Conservation (phyloP, 2,329 filamentous ascomycete species). For the Cladophialophora carrionii region DNA sequence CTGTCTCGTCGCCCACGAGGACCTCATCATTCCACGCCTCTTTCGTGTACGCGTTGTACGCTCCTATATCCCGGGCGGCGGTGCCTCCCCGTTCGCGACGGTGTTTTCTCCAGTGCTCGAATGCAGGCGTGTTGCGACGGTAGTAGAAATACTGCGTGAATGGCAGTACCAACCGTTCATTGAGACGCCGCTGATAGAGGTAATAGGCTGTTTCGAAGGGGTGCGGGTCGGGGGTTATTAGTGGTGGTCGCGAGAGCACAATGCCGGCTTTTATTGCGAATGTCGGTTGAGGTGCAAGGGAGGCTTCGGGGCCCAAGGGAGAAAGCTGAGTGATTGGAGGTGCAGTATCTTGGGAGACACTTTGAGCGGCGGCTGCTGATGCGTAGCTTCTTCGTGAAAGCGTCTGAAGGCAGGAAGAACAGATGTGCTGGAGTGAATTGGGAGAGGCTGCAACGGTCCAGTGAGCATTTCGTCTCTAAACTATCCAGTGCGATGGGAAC, state of each 20-base stretch:
- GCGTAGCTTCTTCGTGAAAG: conserved; percentile 32
- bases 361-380: conserved; percentile 31
- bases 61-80: conserved; percentile 80
- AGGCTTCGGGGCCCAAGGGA: conserved; percentile 47
- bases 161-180: conserved; percentile 84
- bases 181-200: conserved; percentile 96
- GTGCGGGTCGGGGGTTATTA: conserved; percentile 80
- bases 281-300: conserved; percentile 44
- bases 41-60: conserved; percentile 74
- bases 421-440: conserved; percentile 32
- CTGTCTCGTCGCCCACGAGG: conserved; percentile 70
- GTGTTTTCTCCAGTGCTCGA: conserved; percentile 89
- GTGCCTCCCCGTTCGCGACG: conserved; percentile 72
- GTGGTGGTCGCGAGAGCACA: conserved; percentile 83
- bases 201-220: conserved; percentile 91
- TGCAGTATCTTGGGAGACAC: conserved; percentile 18
- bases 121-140: conserved; percentile 81
- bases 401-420: conserved; percentile 36
- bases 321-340: conserved; percentile 30
- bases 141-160: conserved; percentile 94
- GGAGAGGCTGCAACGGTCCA: conserved; percentile 24
- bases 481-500: background rate
- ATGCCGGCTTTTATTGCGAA: conserved; percentile 66
- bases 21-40: conserved; percentile 92
- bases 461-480: conserved; percentile 21